These are phyloP conservation scores for Salix arbutifolia DNA, from an alignment of 345 rosid genomes.

Conservation along the genomic window DNA sequence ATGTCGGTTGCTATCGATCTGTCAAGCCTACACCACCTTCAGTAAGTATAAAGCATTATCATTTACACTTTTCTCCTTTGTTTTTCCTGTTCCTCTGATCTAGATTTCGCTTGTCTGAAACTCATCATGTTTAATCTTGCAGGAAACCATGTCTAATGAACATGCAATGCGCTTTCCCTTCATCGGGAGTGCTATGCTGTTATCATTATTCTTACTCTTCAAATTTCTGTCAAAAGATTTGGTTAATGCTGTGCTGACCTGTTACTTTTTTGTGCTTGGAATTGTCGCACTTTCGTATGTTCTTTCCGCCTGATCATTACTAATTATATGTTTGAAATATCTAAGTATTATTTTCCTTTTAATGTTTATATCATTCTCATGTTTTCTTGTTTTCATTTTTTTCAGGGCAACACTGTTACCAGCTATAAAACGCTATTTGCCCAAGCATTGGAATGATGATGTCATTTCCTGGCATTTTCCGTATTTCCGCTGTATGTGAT, in stretches of 20 bases:
- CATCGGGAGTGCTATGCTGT: slow-evolving; percentile 95
- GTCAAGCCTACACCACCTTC: slow-evolving; percentile 93
- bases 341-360: neutral
- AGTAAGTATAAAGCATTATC: slow-evolving; percentile 33
- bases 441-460: slow-evolving; percentile 78
- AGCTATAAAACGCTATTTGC: slow-evolving; percentile 65
- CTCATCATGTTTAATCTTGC: slow-evolving; percentile 23
- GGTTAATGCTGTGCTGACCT: slow-evolving; percentile 91
- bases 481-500: slow-evolving; percentile 65
- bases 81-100: neutral
- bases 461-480: slow-evolving; percentile 73
- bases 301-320: slow-evolving; percentile 15
- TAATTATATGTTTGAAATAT: neutral
- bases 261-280: slow-evolving; percentile 93
- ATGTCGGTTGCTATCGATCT: slow-evolving; percentile 95
- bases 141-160: slow-evolving; percentile 97
- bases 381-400: slow-evolving; percentile 23
- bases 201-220: slow-evolving; percentile 90
- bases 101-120: slow-evolving; percentile 5
- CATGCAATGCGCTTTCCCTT: slow-evolving; percentile 99
- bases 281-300: slow-evolving; percentile 95
- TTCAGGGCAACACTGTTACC: slow-evolving; percentile 89
- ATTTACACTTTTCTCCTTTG: neutral
- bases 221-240: slow-evolving; percentile 91
- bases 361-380: slow-evolving; percentile 10